Base-by-base conservation (phyloP, 768 basidiomycete species). In the Leucocoprinus sp. region DNA sequence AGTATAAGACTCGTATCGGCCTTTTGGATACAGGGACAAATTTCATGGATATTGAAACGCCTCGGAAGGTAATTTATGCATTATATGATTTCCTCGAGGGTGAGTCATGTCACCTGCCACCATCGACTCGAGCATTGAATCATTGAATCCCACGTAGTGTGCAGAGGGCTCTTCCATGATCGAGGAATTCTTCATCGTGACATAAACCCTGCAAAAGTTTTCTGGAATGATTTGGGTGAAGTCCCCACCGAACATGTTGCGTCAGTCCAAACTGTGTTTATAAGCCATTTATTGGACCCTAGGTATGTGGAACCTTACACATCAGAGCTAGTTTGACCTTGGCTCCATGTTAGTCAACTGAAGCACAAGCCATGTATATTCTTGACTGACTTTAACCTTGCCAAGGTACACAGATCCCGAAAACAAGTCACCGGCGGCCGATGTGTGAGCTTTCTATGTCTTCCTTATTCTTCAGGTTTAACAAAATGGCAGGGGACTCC, bases 81-180 rank as follows among this genome's bases (percentile, higher is more conserved):
- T 34, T 48, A 27, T 46, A 52, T 15, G 51, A 49, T 28, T 44
- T 52, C 2, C 26, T 52, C n/a, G 48, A 52, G 31, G 29, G 51
- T 49, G 24, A 44, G 51, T 45, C 8, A 2, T 27, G 8, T 29
- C 14, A 17, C 14, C 11, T 37, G 17, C 18, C 7, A 21, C 7
- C 4, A 21, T 18, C 12, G 36, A 4, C 4, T 21, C 36, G 7
- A 15, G 33, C 24, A 26, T 4, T 21, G 29, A 7, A 31, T 14
- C 24, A 26, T 19, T 27, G 26, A 42, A 48, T 41, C 11, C 49
- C 43, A 22, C 48, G 51, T 12, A 22, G 40, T 5, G n/a, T n/a
- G n/a, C n/a, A n/a, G n/a, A n/a, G n/a, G n/a, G n/a, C 35, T 52
- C 12, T 52, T 49, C 21, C 7, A 21, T 34, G 41, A 44, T 9